phyloP scores from a whole-genome alignment of 2,329 filamentous ascomycete genomes.

The Talaromyces marneffei region DNA sequence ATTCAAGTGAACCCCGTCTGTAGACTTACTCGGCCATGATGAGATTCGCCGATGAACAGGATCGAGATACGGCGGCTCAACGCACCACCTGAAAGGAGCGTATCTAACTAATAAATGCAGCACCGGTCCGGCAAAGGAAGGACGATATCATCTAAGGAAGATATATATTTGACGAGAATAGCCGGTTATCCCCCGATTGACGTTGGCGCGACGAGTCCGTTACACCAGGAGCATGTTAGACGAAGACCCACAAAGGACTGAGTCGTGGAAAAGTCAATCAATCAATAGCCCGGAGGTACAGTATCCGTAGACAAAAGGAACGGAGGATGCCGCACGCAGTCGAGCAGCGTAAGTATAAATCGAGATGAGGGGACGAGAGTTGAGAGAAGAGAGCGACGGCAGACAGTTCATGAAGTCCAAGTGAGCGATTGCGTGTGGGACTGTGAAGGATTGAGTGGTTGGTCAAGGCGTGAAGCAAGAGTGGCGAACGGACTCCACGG shows the following conservation, averaged over 20 bases:
- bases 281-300: background rate
- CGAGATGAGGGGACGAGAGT: background rate
- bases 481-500: background rate
- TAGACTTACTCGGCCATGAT: slow-evolving; percentile 37
- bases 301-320: background rate
- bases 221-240: slow-evolving; percentile 3
- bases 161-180: slow-evolving; percentile 17
- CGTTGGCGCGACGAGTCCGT: slow-evolving; percentile 5
- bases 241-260: slow-evolving; percentile 2
- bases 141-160: background rate
- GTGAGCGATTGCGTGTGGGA: background rate
- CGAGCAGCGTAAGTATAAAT: background rate
- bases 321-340: background rate
- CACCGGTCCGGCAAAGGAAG: background rate
- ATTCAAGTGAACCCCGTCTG: background rate
- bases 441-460: background rate
- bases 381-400: background rate
- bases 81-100: background rate
- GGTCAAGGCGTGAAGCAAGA: background rate
- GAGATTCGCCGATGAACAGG: slow-evolving; percentile 12
- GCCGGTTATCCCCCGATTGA: background rate
- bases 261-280: background rate
- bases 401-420: background rate
- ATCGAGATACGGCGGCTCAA: slow-evolving; percentile 19
- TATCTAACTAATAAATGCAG: background rate